Percentiles rank a stretch among this genome's conserved stretches.
Evolutionary conservation across 805 yeast species (phyloP).

Genomic region (Saccharomycopsis malanga): DNA sequence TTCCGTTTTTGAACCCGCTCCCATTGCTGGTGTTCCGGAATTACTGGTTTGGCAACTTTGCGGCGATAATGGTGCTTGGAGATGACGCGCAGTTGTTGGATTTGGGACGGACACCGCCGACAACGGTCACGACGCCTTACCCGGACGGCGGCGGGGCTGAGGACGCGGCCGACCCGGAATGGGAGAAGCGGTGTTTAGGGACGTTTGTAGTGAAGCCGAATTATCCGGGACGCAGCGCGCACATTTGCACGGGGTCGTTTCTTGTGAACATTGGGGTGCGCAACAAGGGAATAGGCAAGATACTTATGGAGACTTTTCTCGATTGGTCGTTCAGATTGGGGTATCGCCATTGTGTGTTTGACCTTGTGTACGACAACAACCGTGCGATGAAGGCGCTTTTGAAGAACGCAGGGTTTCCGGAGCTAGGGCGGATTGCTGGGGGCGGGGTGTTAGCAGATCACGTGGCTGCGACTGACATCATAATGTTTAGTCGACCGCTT

Average conservation of each 20-base stretch:
- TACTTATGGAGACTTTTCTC: conserved; percentile 73
- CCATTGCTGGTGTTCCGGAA: conserved; percentile 69
- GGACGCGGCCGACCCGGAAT: conserved; percentile 37
- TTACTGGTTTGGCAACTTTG: conserved; percentile 84
- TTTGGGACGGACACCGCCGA: no score
- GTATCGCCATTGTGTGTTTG: conserved; percentile 76
- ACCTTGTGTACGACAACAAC: conserved; percentile 83
- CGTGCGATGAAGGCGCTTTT: conserved; percentile 73
- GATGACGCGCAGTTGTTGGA: conserved; percentile 48
- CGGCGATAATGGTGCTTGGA: conserved; percentile 75
- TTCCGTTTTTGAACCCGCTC: conserved; percentile 76
- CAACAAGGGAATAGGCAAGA: conserved; percentile 85
- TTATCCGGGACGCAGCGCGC: conserved; percentile 89
- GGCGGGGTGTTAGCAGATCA: conserved; percentile 85
- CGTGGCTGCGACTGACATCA: conserved; percentile 26
- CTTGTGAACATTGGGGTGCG: conserved; percentile 89
- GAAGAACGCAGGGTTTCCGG: conserved; percentile 67
- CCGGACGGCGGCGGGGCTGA: conserved; percentile 27
- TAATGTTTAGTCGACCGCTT: background rate
- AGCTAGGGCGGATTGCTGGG: conserved; percentile 74
- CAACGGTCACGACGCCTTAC: conserved; percentile 24
- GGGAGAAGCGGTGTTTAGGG: conserved; percentile 93
- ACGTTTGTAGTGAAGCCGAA: conserved; percentile 79
- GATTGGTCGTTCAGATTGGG: conserved; percentile 92
- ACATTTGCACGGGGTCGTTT: conserved; percentile 85